A percentile compares a stretch with the other conserved stretches of the same genome.
Conservation (phyloP, 2,329 filamentous ascomycete genomes). For the Fusarium sp. region DNA sequence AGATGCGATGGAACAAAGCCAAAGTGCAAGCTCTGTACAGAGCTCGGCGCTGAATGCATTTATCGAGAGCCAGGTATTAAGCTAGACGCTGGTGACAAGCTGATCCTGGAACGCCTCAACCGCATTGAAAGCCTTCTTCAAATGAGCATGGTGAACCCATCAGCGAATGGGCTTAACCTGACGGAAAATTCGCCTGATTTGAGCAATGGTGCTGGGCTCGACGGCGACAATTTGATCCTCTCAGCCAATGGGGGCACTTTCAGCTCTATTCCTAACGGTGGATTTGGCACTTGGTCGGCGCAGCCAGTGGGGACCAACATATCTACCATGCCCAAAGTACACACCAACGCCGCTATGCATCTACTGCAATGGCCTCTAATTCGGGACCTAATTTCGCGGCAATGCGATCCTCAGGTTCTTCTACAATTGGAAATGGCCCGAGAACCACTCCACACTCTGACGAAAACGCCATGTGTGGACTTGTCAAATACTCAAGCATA, state of each 20-base stretch:
- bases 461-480: slow-evolving; percentile 74
- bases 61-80: slow-evolving; percentile 90
- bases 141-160: slow-evolving; percentile 67
- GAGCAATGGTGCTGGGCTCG: slow-evolving; percentile 71
- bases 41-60: slow-evolving; percentile 83
- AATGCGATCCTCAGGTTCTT: slow-evolving; percentile 84
- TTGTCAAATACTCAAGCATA: slow-evolving; percentile 79
- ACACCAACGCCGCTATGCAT: slow-evolving; percentile 83
- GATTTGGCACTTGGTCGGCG: slow-evolving; percentile 77
- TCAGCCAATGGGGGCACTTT: slow-evolving; percentile 56
- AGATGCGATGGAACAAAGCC: slow-evolving; percentile 82
- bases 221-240: slow-evolving; percentile 65
- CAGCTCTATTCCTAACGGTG: slow-evolving; percentile 69
- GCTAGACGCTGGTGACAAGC: slow-evolving; percentile 85
- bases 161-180: slow-evolving; percentile 64
- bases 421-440: slow-evolving; percentile 84
- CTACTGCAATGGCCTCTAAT: slow-evolving; percentile 85
- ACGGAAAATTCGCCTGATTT: slow-evolving; percentile 72
- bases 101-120: slow-evolving; percentile 81
- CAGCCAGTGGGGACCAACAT: slow-evolving; percentile 70
- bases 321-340: slow-evolving; percentile 86
- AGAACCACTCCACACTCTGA: slow-evolving; percentile 75
- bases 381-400: slow-evolving; percentile 78
- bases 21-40: slow-evolving; percentile 85
- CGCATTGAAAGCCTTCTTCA: slow-evolving; percentile 85